Base-by-base conservation (phyloP, 202 grass and related monocot genomes). In the Schoenoplectus triqueter region DNA sequence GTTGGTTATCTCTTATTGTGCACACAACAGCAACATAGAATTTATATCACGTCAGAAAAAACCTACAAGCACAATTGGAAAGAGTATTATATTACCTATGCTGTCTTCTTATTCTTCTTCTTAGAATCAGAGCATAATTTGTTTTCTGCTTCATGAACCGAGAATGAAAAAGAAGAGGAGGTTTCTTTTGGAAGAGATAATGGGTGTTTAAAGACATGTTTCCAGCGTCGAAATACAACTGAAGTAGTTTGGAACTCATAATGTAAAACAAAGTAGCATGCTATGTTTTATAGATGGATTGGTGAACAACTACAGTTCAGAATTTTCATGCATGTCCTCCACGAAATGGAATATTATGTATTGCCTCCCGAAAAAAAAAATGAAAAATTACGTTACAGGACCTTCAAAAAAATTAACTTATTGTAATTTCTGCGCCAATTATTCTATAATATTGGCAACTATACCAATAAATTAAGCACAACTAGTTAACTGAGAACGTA, bases 251-350 rank as follows among this genome's bases (percentile, higher is more conserved):
- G 22, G 54, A 57, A 78, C 2, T 78, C n/a, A 41, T 2, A 59
- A 55, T 55, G 72, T 18, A 62, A 8, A 48, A 55, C 10, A 75
- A 41, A 59, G 73, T 22, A 41, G 13, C 21, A 78, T 5, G 51
- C 13, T 14, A 39, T 31, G 49, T 78, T 78, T 78, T 78, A 78
- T 78, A 78, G 73, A 78, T 73, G 52, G 52, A 78, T 56, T 15
- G 1, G 18, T 54, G 73, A 77, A 41, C 10, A n/a, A 78, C 52
- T n/a, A 1, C 11, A 77, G 72, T 78, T 59, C 22, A 42, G 41
- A n/a, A 41, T 59, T 59, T 78, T 51, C 52, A 78, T 78, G 1
- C 5, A 41, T 59, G 41, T 59, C 73, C 73, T 31, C 52, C 52
- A 7, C 72, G 15, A 78, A 40, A 21, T 7, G 22, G 4, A 57